A percentile compares a stretch with the other conserved stretches of the same genome.
phyloP scores from a whole-genome alignment of 768 basidiomycete genomes.

The Gloeostereum incarnatum region DNA sequence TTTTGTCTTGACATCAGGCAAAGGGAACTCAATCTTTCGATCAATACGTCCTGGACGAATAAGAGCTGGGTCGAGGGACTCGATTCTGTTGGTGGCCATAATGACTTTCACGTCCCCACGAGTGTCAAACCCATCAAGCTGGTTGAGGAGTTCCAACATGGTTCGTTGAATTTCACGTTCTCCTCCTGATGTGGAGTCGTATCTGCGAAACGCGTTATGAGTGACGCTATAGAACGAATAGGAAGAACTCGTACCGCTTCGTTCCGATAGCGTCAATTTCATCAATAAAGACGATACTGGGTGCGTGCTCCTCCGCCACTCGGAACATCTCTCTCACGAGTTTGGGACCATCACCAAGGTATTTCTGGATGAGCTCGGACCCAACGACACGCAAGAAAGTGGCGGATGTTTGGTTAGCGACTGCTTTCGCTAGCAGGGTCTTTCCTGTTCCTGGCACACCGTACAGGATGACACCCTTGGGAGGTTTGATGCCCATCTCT shows the following conservation, averaged over 20 bases:
- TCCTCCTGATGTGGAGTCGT: slow-evolving; percentile 97
- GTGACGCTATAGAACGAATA: neutral
- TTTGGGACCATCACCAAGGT: slow-evolving; percentile 97
- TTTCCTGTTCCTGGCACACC: slow-evolving; percentile 99
- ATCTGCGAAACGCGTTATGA: slow-evolving; percentile 38
- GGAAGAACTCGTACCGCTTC: slow-evolving; percentile 61
- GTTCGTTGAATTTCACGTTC: slow-evolving; percentile 99
- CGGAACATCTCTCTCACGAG: slow-evolving; percentile 96
- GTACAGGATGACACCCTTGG: slow-evolving; percentile 98
- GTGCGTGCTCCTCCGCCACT: slow-evolving; percentile 95
- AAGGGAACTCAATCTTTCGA: slow-evolving; percentile 95
- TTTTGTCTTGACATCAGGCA: slow-evolving; percentile 98
- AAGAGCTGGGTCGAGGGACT: slow-evolving; percentile 93
- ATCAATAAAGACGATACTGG: slow-evolving; percentile 98
- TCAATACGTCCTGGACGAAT: slow-evolving; percentile 99
- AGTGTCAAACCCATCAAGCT: slow-evolving; percentile 98
- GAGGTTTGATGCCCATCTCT: slow-evolving; percentile 99
- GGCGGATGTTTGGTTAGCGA: slow-evolving; percentile 96
- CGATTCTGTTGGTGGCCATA: slow-evolving; percentile 99
- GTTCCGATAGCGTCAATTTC: slow-evolving; percentile 99
- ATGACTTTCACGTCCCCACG: slow-evolving; percentile 99
- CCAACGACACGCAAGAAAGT: slow-evolving; percentile 97
- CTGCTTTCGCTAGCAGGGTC: slow-evolving; percentile 94
- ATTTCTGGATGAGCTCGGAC: slow-evolving; percentile 98
- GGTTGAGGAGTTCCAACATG: slow-evolving; percentile 97